These are phyloP conservation scores for Fragilaria crotonensis DNA, from an alignment of 108 stramenopile genomes.

Conservation along the genomic window DNA sequence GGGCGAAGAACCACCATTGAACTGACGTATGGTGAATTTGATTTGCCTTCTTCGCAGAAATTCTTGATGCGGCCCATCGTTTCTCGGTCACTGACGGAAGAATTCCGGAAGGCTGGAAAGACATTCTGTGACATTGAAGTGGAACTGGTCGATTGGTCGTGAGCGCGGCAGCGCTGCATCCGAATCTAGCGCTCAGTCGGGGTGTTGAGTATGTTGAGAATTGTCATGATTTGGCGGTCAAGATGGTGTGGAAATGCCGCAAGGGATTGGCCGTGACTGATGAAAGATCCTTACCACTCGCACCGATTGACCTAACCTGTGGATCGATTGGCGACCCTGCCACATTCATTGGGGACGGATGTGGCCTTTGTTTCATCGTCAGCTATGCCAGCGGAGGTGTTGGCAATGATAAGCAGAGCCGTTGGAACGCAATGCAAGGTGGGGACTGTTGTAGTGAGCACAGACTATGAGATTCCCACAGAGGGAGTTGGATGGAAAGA, in stretches of 20 bases:
- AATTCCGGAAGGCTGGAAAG: conserved; percentile 15
- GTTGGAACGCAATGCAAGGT: conserved; percentile 37
- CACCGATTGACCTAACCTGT: conserved; percentile 29
- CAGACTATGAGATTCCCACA: conserved; percentile 31
- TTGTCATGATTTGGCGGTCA: conserved; percentile 21
- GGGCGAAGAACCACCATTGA: conserved; percentile 32
- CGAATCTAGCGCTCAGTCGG: conserved; percentile 22
- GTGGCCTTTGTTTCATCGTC: conserved; percentile 42
- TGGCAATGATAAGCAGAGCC: conserved; percentile 28
- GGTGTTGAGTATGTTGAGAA: conserved; percentile 34
- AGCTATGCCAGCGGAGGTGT: conserved; percentile 24
- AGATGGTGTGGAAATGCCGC: neutral
- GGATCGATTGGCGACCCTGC: conserved; percentile 36
- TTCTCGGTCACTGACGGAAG: no score
- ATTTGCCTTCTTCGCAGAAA: conserved; percentile 33
- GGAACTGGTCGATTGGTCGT: conserved; percentile 40
- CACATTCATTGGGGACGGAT: conserved; percentile 37
- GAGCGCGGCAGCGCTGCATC: conserved; percentile 37
- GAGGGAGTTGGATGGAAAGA: conserved; percentile 22
- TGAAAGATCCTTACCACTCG: conserved; percentile 3
- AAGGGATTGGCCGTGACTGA: neutral
- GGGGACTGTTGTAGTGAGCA: conserved; percentile 41
- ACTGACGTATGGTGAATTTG: conserved; percentile 47
- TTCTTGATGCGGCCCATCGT: conserved; percentile 29
- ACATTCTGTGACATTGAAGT: conserved; percentile 39